Evolutionary conservation across 768 basidiomycete genomes (phyloP).

Genomic region (Tricholoma flavovirens): DNA sequence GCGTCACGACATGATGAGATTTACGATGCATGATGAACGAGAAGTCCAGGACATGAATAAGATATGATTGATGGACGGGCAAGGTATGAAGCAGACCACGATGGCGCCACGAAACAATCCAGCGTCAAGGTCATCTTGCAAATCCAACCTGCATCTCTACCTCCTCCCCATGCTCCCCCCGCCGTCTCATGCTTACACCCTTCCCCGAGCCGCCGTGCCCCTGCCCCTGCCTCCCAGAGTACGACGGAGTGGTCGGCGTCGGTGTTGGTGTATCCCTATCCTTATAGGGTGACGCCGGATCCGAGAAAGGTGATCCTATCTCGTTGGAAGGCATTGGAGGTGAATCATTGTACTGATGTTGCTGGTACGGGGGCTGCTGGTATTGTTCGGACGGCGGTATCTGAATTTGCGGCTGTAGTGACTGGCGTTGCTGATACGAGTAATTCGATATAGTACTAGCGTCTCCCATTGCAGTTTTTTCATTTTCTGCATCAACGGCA

Average conservation of each 20-base stretch:
- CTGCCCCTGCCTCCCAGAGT: slow-evolving; percentile 14
- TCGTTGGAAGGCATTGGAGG: slow-evolving; percentile 6
- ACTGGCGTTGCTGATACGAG: slow-evolving; percentile 22
- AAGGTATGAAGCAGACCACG: neutral
- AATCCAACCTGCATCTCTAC: slow-evolving; percentile 34
- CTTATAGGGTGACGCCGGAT: slow-evolving; percentile 23
- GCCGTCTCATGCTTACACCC: slow-evolving; percentile 15
- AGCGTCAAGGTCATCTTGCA: slow-evolving; percentile 20
- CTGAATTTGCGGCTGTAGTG: neutral
- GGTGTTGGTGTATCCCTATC: slow-evolving; percentile 20
- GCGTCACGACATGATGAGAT: neutral
- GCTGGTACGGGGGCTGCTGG: neutral
- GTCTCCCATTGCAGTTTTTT: slow-evolving; percentile 23
- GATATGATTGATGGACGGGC: neutral
- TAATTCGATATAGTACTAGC: slow-evolving; percentile 19
- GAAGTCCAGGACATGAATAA: neutral
- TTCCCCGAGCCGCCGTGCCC: slow-evolving; percentile 9
- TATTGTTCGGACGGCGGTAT: neutral
- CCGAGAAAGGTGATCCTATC: slow-evolving; percentile 23
- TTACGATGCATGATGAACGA: neutral
- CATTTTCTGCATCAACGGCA: slow-evolving; percentile 46
- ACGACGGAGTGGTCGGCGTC: slow-evolving; percentile 13
- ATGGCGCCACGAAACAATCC: neutral
- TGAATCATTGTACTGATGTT: neutral
- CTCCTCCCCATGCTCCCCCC: slow-evolving; percentile 23